phyloP scores from a whole-genome alignment of 1,284 basidiomycete genomes.

The Boletus mariae region DNA sequence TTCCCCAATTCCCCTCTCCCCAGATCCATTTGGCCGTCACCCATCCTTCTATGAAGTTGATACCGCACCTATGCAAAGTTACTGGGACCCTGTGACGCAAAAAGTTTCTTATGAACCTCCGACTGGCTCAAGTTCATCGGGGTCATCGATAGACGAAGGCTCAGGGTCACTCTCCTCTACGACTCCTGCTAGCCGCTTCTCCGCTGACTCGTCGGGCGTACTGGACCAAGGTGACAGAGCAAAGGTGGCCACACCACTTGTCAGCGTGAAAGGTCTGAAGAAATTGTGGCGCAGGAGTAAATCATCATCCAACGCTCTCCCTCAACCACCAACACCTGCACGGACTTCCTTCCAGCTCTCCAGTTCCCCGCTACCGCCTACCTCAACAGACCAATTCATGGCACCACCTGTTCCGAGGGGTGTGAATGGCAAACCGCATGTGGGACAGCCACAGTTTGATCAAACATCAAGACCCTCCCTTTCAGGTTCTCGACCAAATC shows the following conservation, averaged over 20 bases:
- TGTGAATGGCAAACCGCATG: slow-evolving; percentile 21
- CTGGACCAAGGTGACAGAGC: slow-evolving; percentile 19
- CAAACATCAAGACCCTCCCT: slow-evolving; percentile 46
- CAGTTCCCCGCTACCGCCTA: slow-evolving; percentile 12
- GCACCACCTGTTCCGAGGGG: slow-evolving; percentile 13
- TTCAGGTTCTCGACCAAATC: slow-evolving; percentile 21
- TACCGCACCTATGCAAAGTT: slow-evolving; percentile 27
- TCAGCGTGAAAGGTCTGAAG: slow-evolving; percentile 67
- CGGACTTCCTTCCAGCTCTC: slow-evolving; percentile 23
- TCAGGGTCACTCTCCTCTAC: slow-evolving; percentile 14
- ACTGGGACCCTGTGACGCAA: slow-evolving; percentile 40
- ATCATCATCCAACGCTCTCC: slow-evolving; percentile 39
- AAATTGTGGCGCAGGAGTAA: slow-evolving; percentile 73
- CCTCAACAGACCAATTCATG: slow-evolving; percentile 24
- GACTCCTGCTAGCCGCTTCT: slow-evolving; percentile 62
- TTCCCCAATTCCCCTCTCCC: slow-evolving; percentile 64
- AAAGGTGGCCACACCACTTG: slow-evolving; percentile 37
- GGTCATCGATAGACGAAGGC: slow-evolving; percentile 23
- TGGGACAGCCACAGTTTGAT: slow-evolving; percentile 56
- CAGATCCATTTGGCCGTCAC: slow-evolving; percentile 73
- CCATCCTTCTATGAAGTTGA: slow-evolving; percentile 46
- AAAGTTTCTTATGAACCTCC: slow-evolving; percentile 18
- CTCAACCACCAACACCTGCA: slow-evolving; percentile 30
- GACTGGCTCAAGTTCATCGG: slow-evolving; percentile 20
- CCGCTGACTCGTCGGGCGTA: slow-evolving; percentile 59